Percentiles rank a stretch among this genome's conserved stretches.
Conservation (phyloP, 108 stramenopile species). For the Nitzschia sp. region DNA sequence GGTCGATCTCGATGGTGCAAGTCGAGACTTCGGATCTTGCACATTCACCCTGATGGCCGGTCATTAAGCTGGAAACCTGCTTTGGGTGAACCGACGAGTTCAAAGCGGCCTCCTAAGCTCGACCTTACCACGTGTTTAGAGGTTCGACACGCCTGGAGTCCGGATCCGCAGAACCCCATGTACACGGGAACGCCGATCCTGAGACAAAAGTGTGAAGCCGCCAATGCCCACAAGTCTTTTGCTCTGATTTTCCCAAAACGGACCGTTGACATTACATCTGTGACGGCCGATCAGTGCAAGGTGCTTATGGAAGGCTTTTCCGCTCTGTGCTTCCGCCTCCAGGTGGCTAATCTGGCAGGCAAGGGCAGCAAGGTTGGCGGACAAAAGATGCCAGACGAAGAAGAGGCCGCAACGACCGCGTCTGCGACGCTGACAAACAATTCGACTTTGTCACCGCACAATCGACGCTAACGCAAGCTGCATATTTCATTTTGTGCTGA, state of each 20-base stretch:
- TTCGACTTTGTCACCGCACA: conserved; percentile 29
- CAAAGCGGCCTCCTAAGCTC: conserved; percentile 82
- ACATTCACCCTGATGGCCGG: conserved; percentile 87
- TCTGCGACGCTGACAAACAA: conserved; percentile 76
- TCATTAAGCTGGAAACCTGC: conserved; percentile 88
- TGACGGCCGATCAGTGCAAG: conserved; percentile 92
- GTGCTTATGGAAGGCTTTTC: conserved; percentile 91
- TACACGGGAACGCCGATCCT: conserved; percentile 89
- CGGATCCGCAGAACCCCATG: conserved; percentile 89
- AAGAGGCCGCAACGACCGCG: conserved; percentile 59
- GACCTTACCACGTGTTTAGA: conserved; percentile 82
- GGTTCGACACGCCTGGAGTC: conserved; percentile 90
- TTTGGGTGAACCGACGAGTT: conserved; percentile 73
- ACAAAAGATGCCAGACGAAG: conserved; percentile 53
- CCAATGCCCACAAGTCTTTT: conserved; percentile 89
- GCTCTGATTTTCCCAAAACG: conserved; percentile 85
- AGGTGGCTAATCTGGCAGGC: conserved; percentile 81
- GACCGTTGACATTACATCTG: conserved; percentile 89
- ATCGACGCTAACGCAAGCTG: conserved; percentile 25
- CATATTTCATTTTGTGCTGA: not conserved
- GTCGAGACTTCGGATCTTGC: conserved; percentile 78
- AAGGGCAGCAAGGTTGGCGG: conserved; percentile 38
- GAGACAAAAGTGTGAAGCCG: conserved; percentile 88
- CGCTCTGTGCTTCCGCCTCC: conserved; percentile 85
- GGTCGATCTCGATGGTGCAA: conserved; percentile 89